These are phyloP conservation scores for Gillenia trifoliata DNA, from an alignment of 306 rosid species.

Conservation along the genomic window DNA sequence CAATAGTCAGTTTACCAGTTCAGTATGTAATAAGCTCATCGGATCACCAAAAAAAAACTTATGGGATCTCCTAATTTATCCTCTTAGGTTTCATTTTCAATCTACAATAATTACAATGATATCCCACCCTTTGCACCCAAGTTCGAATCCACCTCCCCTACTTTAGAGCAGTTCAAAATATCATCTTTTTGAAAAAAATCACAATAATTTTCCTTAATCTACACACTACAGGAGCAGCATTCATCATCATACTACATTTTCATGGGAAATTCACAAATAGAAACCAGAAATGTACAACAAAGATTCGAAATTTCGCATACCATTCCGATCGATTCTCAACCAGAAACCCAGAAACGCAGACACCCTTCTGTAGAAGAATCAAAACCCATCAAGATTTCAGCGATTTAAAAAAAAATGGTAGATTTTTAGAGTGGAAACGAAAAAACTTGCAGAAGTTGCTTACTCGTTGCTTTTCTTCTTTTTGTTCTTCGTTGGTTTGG, in stretches of 20 bases:
- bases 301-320: background rate
- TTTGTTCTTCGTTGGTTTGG: conserved; percentile 14
- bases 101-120: background rate
- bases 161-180: background rate
- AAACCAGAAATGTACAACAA: conserved; percentile 3
- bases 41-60: background rate
- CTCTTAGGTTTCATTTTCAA: background rate
- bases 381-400: conserved; percentile 1
- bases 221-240: background rate
- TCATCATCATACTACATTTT: background rate
- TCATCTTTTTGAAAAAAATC: background rate
- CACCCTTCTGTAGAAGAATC: background rate
- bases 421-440: background rate
- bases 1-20: background rate
- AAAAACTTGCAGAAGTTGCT: background rate
- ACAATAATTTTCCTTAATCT: background rate
- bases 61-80: background rate
- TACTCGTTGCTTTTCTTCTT: background rate
- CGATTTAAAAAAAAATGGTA: background rate
- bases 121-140: background rate
- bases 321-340: conserved; percentile 8
- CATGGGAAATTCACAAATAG: background rate
- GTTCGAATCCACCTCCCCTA: background rate
- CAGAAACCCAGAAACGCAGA: conserved; percentile 16
- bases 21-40: background rate